Conservation (phyloP, 2,329 filamentous ascomycete genomes). For the Nothopassalora personata region DNA sequence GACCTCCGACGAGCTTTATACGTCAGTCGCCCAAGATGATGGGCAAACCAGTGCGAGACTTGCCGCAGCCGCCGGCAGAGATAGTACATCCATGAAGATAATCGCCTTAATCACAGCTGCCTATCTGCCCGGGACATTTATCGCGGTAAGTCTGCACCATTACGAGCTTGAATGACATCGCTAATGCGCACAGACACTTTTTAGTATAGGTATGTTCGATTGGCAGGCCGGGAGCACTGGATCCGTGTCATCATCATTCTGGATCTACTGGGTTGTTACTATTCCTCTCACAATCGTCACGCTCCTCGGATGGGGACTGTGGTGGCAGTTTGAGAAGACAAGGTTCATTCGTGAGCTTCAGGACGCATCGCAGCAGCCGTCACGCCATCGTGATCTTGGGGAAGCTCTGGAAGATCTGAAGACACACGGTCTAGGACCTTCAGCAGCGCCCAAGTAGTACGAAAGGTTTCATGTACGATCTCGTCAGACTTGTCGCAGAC, state of each 20-base stretch:
- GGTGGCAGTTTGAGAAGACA: slow-evolving; percentile 15
- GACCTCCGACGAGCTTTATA: slow-evolving; percentile 11
- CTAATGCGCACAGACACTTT: slow-evolving; percentile 5
- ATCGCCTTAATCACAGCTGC: slow-evolving; percentile 46
- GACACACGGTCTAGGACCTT: not conserved
- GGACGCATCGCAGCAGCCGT: not conserved
- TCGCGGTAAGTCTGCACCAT: slow-evolving; percentile 24
- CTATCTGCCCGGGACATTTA: slow-evolving; percentile 50
- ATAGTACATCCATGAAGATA: slow-evolving; percentile 50
- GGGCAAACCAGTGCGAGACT: slow-evolving; percentile 24
- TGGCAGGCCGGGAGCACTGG: slow-evolving; percentile 6
- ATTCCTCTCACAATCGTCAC: slow-evolving; percentile 24
- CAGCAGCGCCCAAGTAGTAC: not conserved
- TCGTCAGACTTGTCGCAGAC: not conserved
- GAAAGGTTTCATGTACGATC: not conserved
- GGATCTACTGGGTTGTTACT: slow-evolving; percentile 32
- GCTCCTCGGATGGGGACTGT: slow-evolving; percentile 11
- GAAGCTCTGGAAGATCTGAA: not conserved
- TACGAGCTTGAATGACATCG: not conserved
- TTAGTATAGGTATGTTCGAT: slow-evolving; percentile 16
- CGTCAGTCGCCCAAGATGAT: slow-evolving; percentile 18
- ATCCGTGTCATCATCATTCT: slow-evolving; percentile 25
- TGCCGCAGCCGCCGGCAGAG: slow-evolving; percentile 37
- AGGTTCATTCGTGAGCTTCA: slow-evolving; percentile 7
- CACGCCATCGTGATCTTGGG: not conserved